Conservation (phyloP, 208 protist genomes). For the Eutreptiella sp. region DNA sequence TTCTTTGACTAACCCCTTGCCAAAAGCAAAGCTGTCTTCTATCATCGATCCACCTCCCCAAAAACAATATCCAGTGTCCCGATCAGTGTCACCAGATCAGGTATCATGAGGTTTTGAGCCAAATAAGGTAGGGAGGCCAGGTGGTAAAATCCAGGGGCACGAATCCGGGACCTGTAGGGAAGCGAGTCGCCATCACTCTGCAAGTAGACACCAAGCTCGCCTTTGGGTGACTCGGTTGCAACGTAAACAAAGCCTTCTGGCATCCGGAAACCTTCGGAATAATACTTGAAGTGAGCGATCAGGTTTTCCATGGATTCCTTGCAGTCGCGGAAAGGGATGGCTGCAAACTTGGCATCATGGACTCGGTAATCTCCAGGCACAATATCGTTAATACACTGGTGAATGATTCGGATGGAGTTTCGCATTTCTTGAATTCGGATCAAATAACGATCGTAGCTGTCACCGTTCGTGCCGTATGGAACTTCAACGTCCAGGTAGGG, state of each 20-base stretch:
- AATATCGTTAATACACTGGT: no score
- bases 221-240: not conserved
- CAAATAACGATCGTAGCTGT: no score
- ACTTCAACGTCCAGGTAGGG: no score
- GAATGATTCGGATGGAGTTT: no score
- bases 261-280: not conserved
- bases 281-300: slow-evolving; percentile 4
- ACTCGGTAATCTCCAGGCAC: no score
- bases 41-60: slow-evolving; percentile 4
- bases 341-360: no score
- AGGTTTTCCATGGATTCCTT: not conserved
- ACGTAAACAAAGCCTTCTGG: not conserved
- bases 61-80: slow-evolving; percentile 6
- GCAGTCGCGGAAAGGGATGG: no score
- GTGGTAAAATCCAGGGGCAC: not conserved
- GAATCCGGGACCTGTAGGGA: not conserved
- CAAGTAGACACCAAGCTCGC: not conserved
- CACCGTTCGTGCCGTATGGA: no score
- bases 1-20: no score
- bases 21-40: not conserved
- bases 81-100: not conserved
- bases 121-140: not conserved
- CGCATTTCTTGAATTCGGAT: no score
- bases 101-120: not conserved
- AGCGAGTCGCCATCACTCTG: not conserved